A percentile compares a stretch with the other conserved stretches of the same genome.
phyloP scores from a whole-genome alignment of 148 eudicot genomes.

The Mesembryanthemum crystallinum region DNA sequence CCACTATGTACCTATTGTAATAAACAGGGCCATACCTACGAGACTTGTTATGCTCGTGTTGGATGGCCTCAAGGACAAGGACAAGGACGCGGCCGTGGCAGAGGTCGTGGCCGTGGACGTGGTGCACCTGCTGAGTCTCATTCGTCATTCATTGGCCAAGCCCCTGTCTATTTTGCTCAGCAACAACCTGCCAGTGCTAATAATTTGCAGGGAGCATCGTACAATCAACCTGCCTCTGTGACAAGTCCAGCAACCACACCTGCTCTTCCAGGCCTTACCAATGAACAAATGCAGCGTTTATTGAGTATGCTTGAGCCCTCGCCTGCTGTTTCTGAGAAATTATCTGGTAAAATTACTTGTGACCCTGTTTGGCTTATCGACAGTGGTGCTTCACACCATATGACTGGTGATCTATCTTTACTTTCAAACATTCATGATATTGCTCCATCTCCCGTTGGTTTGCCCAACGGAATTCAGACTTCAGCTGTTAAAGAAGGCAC shows the following conservation, averaged over 20 bases:
- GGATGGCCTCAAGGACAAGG: background rate
- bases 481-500: background rate
- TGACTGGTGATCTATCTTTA: background rate
- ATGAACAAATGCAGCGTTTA: too few species aligned
- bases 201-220: too few species aligned
- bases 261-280: too few species aligned
- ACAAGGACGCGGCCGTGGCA: too few species aligned
- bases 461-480: background rate
- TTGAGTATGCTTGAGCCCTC: background rate
- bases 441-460: background rate
- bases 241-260: too few species aligned
- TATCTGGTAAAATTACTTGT: too few species aligned
- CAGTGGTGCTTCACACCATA: background rate
- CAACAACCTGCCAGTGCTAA: too few species aligned
- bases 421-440: background rate
- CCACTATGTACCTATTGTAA: background rate
- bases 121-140: too few species aligned
- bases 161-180: too few species aligned
- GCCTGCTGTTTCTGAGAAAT: background rate
- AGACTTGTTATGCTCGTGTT: background rate
- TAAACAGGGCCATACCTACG: background rate
- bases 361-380: background rate
- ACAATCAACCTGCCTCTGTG: too few species aligned
- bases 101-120: background rate
- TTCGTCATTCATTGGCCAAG: too few species aligned